Base-by-base conservation (phyloP, 2,329 filamentous ascomycete species). In the Aspergillus phoenicis region DNA sequence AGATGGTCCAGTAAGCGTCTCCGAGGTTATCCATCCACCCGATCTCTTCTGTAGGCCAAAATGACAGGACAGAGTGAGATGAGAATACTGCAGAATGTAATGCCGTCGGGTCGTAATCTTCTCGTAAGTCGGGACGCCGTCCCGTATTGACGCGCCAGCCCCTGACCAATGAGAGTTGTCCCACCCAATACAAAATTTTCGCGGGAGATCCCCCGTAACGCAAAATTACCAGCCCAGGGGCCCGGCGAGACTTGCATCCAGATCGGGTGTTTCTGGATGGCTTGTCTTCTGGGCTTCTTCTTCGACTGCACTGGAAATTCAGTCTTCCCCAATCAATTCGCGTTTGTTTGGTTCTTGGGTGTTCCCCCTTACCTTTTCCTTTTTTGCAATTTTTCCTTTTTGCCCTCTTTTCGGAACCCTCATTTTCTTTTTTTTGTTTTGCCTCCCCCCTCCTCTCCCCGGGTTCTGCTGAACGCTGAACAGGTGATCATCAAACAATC, bases 371-470 rank as follows among this genome's bases (percentile, higher is more conserved):
- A 36, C 52, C 51, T 58, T 56, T 43, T 39, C 36, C 43, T 62
- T 49, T 55, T 41, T 60, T 55, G 41, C 6, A 17, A 28, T 39
- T 39, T 54, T 57, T 58, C 43, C 59, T 59, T 52, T 57, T 51
- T 43, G 28, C 60, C 43, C 36, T 45, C n/a, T 30, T 30, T 30
- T 49, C 4, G 41, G 17, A 13, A 45, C 10, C 60, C 45, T 51
- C 24, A 39, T 58, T 60, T 33, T 49, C 59, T 56, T 57, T 55
- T 63, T 64, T 60, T 52, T 58, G 53, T 61, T 64, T 62, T 38
- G 48, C 39, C 58, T 30, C 47, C 59, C 36, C 49, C 26, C 17
- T 52, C 53, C 63, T 63, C 59, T 64, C 47, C 54, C 38, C 24
- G 36, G 20, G 36, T 41, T 57, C 53, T 61, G 20, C 59, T 60